Evolutionary conservation across 306 rosid genomes (phyloP).

Genomic region (Ochetophila trinervis): DNA sequence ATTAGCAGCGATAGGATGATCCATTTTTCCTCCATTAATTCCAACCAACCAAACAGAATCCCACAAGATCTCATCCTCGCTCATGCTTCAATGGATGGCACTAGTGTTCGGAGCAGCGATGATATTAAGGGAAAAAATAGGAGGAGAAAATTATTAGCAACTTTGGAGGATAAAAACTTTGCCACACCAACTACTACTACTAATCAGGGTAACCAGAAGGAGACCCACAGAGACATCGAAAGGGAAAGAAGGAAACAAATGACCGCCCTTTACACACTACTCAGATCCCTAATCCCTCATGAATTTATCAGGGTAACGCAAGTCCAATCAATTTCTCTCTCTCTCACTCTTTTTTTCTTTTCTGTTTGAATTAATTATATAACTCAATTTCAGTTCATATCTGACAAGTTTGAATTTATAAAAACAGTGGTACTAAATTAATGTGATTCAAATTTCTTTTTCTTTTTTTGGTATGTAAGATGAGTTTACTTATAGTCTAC

Average conservation of each 20-base stretch:
- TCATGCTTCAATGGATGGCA: slow-evolving; percentile 15
- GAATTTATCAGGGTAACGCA: slow-evolving; percentile 24
- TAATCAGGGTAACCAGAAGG: slow-evolving; percentile 20
- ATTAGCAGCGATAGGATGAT: slow-evolving; percentile 11
- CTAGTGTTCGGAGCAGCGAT: neutral
- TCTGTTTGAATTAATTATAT: too few species aligned
- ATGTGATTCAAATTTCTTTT: neutral
- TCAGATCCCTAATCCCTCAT: slow-evolving; percentile 32
- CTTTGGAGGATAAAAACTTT: neutral
- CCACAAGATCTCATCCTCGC: slow-evolving; percentile 24
- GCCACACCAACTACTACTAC: neutral
- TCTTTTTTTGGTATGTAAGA: too few species aligned
- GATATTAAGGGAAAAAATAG: neutral
- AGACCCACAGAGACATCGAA: slow-evolving; percentile 23
- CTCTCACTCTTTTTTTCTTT: too few species aligned
- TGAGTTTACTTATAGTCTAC: too few species aligned
- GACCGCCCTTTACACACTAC: slow-evolving; percentile 21
- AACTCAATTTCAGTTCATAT: too few species aligned
- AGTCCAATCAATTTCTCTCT: too few species aligned
- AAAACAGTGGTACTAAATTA: too few species aligned
- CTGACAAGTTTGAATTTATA: too few species aligned
- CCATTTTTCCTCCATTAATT: slow-evolving; percentile 10
- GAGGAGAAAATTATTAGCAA: neutral
- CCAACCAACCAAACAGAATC: slow-evolving; percentile 16
- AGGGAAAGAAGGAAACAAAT: slow-evolving; percentile 32